These are phyloP conservation scores for Naganishia sp. DNA, from an alignment of 1,284 basidiomycete genomes.

Conservation along the genomic window DNA sequence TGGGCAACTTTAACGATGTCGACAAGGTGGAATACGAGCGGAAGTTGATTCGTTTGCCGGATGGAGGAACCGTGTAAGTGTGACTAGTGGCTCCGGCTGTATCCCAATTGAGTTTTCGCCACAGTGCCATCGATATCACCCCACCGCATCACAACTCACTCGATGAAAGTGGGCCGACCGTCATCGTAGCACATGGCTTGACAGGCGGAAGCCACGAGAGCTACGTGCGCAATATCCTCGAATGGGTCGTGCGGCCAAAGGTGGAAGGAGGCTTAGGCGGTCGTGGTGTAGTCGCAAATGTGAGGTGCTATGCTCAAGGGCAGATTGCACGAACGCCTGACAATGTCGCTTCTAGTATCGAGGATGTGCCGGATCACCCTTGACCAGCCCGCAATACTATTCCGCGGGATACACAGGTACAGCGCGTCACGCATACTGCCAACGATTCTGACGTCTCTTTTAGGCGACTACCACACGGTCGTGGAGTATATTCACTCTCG, in stretches of 20 bases:
- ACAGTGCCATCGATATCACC: constrained; percentile 59
- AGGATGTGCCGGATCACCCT: constrained; percentile 70
- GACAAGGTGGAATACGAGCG: constrained; percentile 72
- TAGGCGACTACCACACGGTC: constrained; percentile 77
- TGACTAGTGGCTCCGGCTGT: constrained; percentile 10
- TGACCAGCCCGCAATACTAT: constrained; percentile 73
- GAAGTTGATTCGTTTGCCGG: constrained; percentile 63
- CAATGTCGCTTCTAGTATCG: constrained; percentile 23
- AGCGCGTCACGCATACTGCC: too few species aligned
- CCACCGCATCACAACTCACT: constrained; percentile 57
- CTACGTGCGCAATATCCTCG: constrained; percentile 78
- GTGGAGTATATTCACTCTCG: constrained; percentile 71
- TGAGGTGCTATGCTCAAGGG: constrained; percentile 36
- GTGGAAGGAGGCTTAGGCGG: constrained; percentile 79
- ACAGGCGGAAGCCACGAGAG: constrained; percentile 88
- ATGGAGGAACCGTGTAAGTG: constrained; percentile 70
- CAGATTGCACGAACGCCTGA: background rate
- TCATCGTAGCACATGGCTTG: constrained; percentile 77
- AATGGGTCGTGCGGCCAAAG: constrained; percentile 65
- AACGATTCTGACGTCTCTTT: too few species aligned
- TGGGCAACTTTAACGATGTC: constrained; percentile 64
- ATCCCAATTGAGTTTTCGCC: constrained; percentile 68
- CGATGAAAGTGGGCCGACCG: constrained; percentile 69
- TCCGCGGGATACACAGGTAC: constrained; percentile 67
- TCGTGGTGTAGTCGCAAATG: constrained; percentile 80